Base-by-base conservation (phyloP, 805 yeast species). In the Ogataea pini region DNA sequence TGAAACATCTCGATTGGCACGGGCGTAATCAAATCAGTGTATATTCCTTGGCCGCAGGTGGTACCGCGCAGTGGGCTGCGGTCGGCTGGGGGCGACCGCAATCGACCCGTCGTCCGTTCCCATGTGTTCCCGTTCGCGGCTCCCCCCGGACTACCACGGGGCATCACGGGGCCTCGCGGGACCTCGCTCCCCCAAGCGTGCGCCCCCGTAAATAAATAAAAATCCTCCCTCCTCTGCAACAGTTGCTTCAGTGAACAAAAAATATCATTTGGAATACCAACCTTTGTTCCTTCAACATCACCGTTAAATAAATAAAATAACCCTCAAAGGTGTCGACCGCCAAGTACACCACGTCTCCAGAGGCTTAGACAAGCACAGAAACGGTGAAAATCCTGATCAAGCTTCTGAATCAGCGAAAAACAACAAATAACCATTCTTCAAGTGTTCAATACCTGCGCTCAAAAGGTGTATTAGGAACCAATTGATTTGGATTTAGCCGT, bases 161-260 rank as follows among this genome's bases (percentile, higher is more conserved):
- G 9, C 27, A 7, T 7, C 27, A 24, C 27, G 27, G 27, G 27
- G 7, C 27, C 27, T 7, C 27, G 27, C 27, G 27, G 27, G 27
- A 7, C 27, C 27, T 7, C 27, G 27, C 27, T 7, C 9, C 7
- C 31, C n/a, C 31, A 5, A 22, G 25, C 25, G 25, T 22, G 25
- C 25, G 25, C 25, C 25, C 25, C 25, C 25, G 25, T 22, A 22
- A 22, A 22, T 22, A n/a, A n/a, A n/a, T n/a, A n/a, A n/a, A n/a
- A n/a, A 6, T 22, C 25, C 25, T 22, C 8, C 25, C 42, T 31
- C 34, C 42, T 31, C 42, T 39, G 42, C 42, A 39, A 17, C 42
- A 39, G 17, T 39, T 39, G 42, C 42, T 39, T 39, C 16, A 39
- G 25, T 27, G 9, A 27, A 32, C 8, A 32, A 32, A 34, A 34